Conservation (phyloP, 2,329 filamentous ascomycete species). For the Metarhizium robertsii region DNA sequence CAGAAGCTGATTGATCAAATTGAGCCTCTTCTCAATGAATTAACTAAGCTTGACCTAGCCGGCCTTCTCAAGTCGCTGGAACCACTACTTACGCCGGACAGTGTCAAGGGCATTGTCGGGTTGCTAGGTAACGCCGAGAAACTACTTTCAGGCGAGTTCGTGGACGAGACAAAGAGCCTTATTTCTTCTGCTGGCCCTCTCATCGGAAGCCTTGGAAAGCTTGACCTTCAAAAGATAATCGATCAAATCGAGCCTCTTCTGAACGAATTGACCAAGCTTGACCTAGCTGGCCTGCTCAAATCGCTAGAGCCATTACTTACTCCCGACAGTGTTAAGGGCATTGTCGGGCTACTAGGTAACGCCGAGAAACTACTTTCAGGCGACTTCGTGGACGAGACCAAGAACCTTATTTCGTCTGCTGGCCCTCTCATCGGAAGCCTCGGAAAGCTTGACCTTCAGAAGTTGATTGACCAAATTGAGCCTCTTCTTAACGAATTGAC, state of each 20-base stretch:
- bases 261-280: conserved; percentile 4
- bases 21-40: conserved; percentile 20
- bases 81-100: conserved; percentile 18
- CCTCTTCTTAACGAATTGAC: conserved; percentile 24
- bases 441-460: conserved; percentile 22
- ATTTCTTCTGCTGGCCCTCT: conserved; percentile 2
- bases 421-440: conserved; percentile 23
- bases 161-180: conserved; percentile 17
- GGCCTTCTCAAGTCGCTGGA: conserved; percentile 16
- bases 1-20: conserved; percentile 12
- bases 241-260: conserved; percentile 19
- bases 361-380: conserved; percentile 21
- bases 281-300: conserved; percentile 11
- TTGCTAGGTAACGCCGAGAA: conserved; percentile 20
- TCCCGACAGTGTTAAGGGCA: conserved; percentile 18
- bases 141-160: conserved; percentile 17
- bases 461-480: conserved; percentile 21
- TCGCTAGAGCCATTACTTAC: conserved; percentile 21
- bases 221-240: conserved; percentile 16
- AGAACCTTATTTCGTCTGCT: conserved; percentile 17
- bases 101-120: conserved; percentile 21
- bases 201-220: conserved; percentile 6
- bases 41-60: conserved; percentile 22
- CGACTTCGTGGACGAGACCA: conserved; percentile 21
- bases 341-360: conserved; percentile 24